phyloP scores from a whole-genome alignment of 345 rosid genomes.

The Microthlaspi erraticum region DNA sequence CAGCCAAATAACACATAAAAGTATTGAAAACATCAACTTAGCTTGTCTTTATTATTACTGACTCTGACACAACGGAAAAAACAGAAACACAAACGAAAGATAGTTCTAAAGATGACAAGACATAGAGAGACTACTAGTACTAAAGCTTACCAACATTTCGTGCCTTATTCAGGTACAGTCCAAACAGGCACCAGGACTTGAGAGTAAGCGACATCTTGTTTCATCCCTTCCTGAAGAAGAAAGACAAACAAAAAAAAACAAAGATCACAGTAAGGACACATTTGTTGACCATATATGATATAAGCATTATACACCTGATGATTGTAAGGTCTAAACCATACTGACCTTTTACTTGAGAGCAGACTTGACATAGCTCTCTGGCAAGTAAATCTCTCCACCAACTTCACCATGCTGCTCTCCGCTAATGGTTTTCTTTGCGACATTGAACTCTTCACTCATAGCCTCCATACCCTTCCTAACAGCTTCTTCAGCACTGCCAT shows the following conservation, averaged over 20 bases:
- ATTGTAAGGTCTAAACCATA: slow-evolving; percentile 13
- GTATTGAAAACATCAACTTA: slow-evolving; percentile 33
- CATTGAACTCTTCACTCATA: slow-evolving; percentile 91
- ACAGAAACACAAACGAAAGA: slow-evolving; percentile 38
- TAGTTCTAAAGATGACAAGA: slow-evolving; percentile 42
- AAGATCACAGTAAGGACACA: background rate
- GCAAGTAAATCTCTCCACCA: slow-evolving; percentile 96
- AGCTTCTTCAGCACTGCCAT: slow-evolving; percentile 93
- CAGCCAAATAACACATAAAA: slow-evolving; percentile 21
- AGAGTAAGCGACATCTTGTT: slow-evolving; percentile 31
- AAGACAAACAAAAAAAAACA: slow-evolving; percentile 8
- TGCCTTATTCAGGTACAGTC: slow-evolving; percentile 26
- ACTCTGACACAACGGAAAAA: slow-evolving; percentile 30
- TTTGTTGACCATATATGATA: slow-evolving; percentile 4
- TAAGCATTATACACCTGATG: background rate
- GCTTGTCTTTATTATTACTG: slow-evolving; percentile 48
- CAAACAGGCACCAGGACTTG: slow-evolving; percentile 22
- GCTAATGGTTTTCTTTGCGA: slow-evolving; percentile 86
- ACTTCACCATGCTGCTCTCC: slow-evolving; percentile 98
- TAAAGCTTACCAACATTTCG: slow-evolving; percentile 63
- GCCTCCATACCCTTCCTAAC: slow-evolving; percentile 86
- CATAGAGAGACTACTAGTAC: slow-evolving; percentile 53
- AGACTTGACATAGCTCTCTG: slow-evolving; percentile 61
- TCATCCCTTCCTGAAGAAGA: slow-evolving; percentile 23
- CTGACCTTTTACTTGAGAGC: slow-evolving; percentile 60